These are phyloP conservation scores for Brassica balearica DNA, from an alignment of 441 rosid species.

Conservation along the genomic window DNA sequence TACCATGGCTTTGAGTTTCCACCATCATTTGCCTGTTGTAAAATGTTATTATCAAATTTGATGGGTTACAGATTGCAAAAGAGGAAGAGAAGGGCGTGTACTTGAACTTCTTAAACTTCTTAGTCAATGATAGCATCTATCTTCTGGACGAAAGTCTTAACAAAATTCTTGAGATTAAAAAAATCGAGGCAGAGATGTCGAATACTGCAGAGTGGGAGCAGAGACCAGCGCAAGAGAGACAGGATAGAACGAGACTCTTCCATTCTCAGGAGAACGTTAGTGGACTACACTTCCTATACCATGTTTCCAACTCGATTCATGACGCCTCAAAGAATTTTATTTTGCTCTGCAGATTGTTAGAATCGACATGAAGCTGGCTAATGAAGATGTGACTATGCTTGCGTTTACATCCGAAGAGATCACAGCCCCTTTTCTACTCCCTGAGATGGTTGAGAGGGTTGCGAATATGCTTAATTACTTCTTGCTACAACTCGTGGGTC, in stretches of 20 bases:
- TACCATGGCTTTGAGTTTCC: slow-evolving; percentile 20
- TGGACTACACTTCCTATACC: slow-evolving; percentile 14
- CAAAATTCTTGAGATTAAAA: slow-evolving; percentile 96
- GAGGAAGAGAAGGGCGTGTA: slow-evolving; percentile 99
- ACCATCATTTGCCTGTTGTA: slow-evolving; percentile 4
- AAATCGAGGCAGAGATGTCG: slow-evolving; percentile 96
- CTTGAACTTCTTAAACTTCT: slow-evolving; percentile 94
- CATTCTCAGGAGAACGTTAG: slow-evolving; percentile 97
- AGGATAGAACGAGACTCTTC: slow-evolving; percentile 92
- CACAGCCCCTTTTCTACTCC: slow-evolving; percentile 93
- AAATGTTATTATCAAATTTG: slow-evolving; percentile 7
- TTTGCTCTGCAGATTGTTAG: slow-evolving; percentile 72
- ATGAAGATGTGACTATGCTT: slow-evolving; percentile 96
- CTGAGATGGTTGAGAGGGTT: slow-evolving; percentile 99
- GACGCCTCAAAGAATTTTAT: slow-evolving; percentile 4
- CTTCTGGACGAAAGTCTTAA: slow-evolving; percentile 99
- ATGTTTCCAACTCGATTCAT: slow-evolving; percentile 7
- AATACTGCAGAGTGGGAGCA: slow-evolving; percentile 92
- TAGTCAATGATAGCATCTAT: slow-evolving; percentile 96
- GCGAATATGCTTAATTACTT: slow-evolving; percentile 99
- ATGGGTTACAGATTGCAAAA: slow-evolving; percentile 82
- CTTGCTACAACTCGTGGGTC: slow-evolving; percentile 95
- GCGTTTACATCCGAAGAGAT: slow-evolving; percentile 97
- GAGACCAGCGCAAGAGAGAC: slow-evolving; percentile 95
- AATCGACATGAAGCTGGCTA: slow-evolving; percentile 97